Evolutionary conservation across 257 asterid genomes (phyloP).

Genomic region (Primulina tabacum): DNA sequence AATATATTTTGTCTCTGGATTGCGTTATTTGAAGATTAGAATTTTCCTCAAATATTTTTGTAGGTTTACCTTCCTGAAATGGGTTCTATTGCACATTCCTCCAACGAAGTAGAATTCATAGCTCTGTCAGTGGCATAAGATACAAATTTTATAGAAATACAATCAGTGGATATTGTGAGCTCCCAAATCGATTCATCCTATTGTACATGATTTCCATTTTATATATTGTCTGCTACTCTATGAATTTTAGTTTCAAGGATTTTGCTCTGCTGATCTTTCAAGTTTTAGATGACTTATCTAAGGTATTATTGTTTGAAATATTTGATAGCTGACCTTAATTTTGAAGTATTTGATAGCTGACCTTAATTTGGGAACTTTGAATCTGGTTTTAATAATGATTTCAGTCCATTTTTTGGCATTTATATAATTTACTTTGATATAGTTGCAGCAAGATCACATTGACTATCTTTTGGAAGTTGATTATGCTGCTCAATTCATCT

Average conservation of each 20-base stretch:
- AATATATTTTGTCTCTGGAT: background rate
- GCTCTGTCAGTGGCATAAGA: background rate
- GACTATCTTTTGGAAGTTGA: background rate
- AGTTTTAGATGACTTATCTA: background rate
- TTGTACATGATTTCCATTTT: background rate
- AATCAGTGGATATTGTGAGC: background rate
- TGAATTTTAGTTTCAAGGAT: background rate
- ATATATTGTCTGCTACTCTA: background rate
- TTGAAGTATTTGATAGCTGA: background rate
- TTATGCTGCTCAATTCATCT: background rate
- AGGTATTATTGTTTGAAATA: background rate
- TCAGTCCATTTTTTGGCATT: background rate
- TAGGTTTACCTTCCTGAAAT: background rate
- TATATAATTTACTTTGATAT: too few species aligned
- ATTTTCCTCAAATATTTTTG: background rate
- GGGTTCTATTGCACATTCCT: background rate
- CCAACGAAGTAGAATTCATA: background rate
- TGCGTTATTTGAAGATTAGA: background rate
- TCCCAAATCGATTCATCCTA: background rate
- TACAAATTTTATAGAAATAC: background rate
- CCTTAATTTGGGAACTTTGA: background rate
- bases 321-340: background rate
- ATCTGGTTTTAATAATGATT: background rate
- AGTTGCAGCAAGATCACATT: background rate
- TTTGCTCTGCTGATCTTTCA: background rate